phyloP scores from a whole-genome alignment of 495 filamentous ascomycete species.

The Aspergillus conjunctus region DNA sequence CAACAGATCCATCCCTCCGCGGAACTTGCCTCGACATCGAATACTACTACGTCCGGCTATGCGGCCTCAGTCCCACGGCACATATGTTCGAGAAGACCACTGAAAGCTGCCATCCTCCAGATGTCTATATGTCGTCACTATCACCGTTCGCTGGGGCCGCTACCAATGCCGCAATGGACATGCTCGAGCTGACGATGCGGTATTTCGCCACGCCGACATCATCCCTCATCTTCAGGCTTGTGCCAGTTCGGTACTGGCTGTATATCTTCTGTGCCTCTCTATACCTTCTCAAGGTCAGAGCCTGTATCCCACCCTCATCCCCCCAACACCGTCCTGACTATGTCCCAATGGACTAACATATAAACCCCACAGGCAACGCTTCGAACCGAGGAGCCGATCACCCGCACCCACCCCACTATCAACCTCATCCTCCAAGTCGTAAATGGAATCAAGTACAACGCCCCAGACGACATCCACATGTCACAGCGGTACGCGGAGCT shows the following conservation, averaged over 20 bases:
- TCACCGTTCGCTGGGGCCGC: neutral
- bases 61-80: conserved; percentile 1
- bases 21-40: conserved; percentile 4
- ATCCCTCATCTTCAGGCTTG: neutral
- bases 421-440: neutral
- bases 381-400: neutral
- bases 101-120: neutral
- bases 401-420: neutral
- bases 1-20: neutral
- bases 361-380: neutral
- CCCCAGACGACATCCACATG: conserved; percentile 6
- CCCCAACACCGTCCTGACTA: neutral
- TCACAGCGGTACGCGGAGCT: neutral
- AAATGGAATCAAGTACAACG: neutral
- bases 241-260: conserved; percentile 1
- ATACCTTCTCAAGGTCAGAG: conserved; percentile 6
- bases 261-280: conserved; percentile 3
- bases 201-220: neutral
- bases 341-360: neutral
- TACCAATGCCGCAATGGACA: neutral
- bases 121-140: neutral
- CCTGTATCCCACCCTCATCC: neutral
- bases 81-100: conserved; percentile 4
- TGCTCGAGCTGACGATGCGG: neutral
- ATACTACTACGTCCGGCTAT: conserved; percentile 8